Conservation (phyloP, 139 green algal species). For the Closterium sp. region DNA sequence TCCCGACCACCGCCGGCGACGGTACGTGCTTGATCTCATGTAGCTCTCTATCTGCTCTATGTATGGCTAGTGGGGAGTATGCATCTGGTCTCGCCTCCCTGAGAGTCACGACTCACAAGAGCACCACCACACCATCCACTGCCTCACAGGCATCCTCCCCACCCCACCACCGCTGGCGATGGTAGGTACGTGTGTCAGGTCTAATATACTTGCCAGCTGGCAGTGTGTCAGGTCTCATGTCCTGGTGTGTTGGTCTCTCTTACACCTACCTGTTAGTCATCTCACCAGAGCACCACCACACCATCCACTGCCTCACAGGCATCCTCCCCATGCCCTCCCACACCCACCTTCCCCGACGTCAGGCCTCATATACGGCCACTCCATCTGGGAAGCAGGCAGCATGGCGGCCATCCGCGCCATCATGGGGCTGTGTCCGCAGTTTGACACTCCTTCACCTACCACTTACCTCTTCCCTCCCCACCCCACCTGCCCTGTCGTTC, state of each 20-base stretch:
- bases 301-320: too few species aligned
- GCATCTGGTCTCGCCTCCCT: too few species aligned
- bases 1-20: conserved; percentile 53
- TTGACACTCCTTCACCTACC: conserved; percentile 62
- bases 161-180: conserved; percentile 52
- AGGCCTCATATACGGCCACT: conserved; percentile 6
- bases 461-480: not conserved
- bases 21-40: not conserved
- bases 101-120: too few species aligned
- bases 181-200: too few species aligned
- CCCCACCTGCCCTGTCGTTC: not conserved
- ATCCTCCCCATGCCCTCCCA: not conserved
- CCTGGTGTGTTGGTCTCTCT: too few species aligned
- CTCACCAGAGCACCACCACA: not conserved
- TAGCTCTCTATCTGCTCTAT: too few species aligned
- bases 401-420: conserved; percentile 69
- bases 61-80: too few species aligned
- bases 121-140: too few species aligned
- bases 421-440: conserved; percentile 78
- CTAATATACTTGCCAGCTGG: too few species aligned
- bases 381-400: conserved; percentile 31
- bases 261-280: not conserved
- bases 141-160: too few species aligned
- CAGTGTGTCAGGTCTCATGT: too few species aligned
- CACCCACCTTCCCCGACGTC: not conserved